A percentile compares a stretch with the other conserved stretches of the same genome.
Evolutionary conservation across 768 basidiomycete species (phyloP).

Genomic region (Trametes cubensis): DNA sequence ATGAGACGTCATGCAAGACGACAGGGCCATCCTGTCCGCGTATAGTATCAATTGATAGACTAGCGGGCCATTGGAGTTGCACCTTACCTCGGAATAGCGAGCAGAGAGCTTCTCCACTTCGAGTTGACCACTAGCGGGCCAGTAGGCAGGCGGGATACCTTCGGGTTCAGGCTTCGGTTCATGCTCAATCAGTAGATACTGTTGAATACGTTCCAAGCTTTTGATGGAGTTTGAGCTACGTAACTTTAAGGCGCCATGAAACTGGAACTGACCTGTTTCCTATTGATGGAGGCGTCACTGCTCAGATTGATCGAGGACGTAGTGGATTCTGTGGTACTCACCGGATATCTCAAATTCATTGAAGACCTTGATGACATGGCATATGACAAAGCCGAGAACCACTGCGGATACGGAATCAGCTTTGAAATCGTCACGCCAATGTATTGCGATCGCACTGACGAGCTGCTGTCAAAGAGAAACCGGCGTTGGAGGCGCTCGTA

Average conservation of each 20-base stretch:
- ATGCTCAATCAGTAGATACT: constrained; percentile 58
- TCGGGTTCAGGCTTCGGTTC: constrained; percentile 39
- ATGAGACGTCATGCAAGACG: constrained; percentile 51
- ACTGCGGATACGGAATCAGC: constrained; percentile 12
- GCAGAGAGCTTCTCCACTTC: constrained; percentile 54
- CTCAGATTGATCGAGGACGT: background rate
- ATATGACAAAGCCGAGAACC: constrained; percentile 29
- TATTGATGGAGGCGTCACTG: background rate
- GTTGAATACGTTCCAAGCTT: constrained; percentile 53
- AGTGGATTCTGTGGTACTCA: constrained; percentile 15
- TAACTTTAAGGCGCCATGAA: too few relatives aligned
- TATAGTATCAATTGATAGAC: constrained; percentile 17
- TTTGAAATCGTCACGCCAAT: background rate
- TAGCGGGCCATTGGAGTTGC: background rate
- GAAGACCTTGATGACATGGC: constrained; percentile 41
- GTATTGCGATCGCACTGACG: constrained; percentile 25
- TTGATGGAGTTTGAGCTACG: background rate
- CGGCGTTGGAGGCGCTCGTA: constrained; percentile 44
- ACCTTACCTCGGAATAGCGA: constrained; percentile 39
- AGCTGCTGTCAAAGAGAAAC: constrained; percentile 61
- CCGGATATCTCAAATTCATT: constrained; percentile 52
- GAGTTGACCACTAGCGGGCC: constrained; percentile 60
- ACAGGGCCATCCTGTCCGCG: constrained; percentile 44
- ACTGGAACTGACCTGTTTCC: background rate
- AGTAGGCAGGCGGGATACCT: constrained; percentile 58